Evolutionary conservation across 2,329 filamentous ascomycete species (phyloP).

Genomic region (Zopfia rhizophila): DNA sequence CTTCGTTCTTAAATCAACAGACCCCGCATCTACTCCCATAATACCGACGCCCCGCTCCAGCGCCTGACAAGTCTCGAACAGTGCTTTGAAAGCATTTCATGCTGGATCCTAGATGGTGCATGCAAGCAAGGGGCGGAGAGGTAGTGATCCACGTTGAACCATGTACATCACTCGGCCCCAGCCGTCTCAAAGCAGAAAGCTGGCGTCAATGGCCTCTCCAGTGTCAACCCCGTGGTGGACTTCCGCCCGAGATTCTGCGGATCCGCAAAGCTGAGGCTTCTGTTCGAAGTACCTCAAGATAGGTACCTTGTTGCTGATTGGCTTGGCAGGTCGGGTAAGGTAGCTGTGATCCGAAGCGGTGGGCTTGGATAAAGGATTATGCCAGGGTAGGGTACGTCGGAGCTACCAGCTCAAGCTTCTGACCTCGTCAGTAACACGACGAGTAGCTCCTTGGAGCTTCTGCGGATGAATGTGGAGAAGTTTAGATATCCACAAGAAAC

Average conservation of each 20-base stretch:
- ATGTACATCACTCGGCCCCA: slow-evolving; percentile 22
- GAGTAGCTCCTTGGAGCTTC: no score
- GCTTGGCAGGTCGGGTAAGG: slow-evolving; percentile 24
- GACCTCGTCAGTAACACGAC: background rate
- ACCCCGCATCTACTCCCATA: slow-evolving; percentile 47
- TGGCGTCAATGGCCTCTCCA: background rate
- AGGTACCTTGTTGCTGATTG: slow-evolving; percentile 34
- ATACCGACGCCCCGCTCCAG: slow-evolving; percentile 32
- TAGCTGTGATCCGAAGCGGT: slow-evolving; percentile 25
- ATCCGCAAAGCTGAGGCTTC: slow-evolving; percentile 40
- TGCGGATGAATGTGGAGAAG: no score
- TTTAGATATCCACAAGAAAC: no score
- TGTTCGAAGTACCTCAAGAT: slow-evolving; percentile 14
- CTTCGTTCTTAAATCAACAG: slow-evolving; percentile 36
- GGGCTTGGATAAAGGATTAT: slow-evolving; percentile 29
- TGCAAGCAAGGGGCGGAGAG: slow-evolving; percentile 37
- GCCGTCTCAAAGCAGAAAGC: no score
- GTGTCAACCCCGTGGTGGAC: slow-evolving; percentile 2
- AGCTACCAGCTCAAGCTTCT: slow-evolving; percentile 1
- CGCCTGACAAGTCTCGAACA: slow-evolving; percentile 28
- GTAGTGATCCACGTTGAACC: slow-evolving; percentile 25
- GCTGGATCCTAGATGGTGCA: slow-evolving; percentile 31
- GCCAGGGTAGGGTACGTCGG: slow-evolving; percentile 26
- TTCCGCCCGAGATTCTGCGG: slow-evolving; percentile 33
- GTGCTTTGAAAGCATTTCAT: slow-evolving; percentile 26